A percentile compares a stretch with the other conserved stretches of the same genome.
These are phyloP conservation scores for Pyrenula aspistea DNA, from an alignment of 495 filamentous ascomycete species.

Conservation along the genomic window DNA sequence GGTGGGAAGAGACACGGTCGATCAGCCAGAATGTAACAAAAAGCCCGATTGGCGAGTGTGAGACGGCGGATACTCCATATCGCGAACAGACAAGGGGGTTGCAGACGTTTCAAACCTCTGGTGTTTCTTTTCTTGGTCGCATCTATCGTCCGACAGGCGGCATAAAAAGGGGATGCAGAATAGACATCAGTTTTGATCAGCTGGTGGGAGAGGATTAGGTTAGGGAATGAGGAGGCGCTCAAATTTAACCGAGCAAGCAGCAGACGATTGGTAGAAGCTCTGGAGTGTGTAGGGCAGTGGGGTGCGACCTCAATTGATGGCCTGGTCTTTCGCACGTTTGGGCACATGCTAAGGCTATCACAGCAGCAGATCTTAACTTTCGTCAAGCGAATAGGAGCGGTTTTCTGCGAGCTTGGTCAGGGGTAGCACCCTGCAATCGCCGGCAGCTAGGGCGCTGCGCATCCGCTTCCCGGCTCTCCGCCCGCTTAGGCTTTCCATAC, in stretches of 20 bases:
- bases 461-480: not conserved
- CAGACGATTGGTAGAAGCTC: too few species aligned
- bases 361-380: not conserved
- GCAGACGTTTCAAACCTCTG: not conserved
- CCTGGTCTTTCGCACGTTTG: not conserved
- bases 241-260: not conserved
- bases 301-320: not conserved
- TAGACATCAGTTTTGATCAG: not conserved
- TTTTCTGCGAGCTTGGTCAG: not conserved
- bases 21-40: not conserved
- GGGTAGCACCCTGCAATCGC: not conserved
- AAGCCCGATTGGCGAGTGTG: not conserved
- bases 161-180: not conserved
- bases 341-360: not conserved
- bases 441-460: not conserved
- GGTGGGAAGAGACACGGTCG: not conserved
- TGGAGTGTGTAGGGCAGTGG: too few species aligned
- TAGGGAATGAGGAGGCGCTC: not conserved
- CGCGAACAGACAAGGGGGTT: not conserved
- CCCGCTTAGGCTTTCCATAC: not conserved
- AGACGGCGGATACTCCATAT: not conserved
- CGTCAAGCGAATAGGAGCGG: not conserved
- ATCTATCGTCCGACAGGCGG: not conserved
- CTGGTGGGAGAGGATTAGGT: not conserved
- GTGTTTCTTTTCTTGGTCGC: not conserved